Base-by-base conservation (phyloP, 768 basidiomycete species). In the Tylopilus sp. region DNA sequence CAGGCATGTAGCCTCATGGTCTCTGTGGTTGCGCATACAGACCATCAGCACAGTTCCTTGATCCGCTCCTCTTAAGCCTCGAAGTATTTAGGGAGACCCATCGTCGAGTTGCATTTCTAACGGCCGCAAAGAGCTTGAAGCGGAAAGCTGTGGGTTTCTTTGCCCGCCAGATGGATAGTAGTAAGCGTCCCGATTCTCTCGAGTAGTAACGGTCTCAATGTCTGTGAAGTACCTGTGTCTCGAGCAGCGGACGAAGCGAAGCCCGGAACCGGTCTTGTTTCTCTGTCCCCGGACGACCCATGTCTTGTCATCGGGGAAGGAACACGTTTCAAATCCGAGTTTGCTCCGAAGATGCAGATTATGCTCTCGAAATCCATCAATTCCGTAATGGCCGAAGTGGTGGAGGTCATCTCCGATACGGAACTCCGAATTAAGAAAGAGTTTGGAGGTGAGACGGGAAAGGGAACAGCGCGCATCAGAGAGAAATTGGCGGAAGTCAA, bases 71-170 rank as follows among this genome's bases (percentile, higher is more conserved):
- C 47, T 72, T 98, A 41, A 84, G 82, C 52, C 80, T 91, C 51
- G 89, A 97, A 69, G 92, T 92, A 19, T 83, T 89, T 69, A 83
- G 86, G 60, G 92, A 97, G 72, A 86, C 87, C 3, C 78, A 81
- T 11, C 80, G 96, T 38, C 80, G 83, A 63, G 89, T 96, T 19
- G 85, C 87, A 50, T 92, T 95, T 66, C 76, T 98, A 28, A 86
- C 88, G 9, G 96, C 96, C 25, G 93, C 91, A 3, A 87, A 86
- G 69, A 95, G 92, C 66, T 82, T 96, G 89, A 70, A 89, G 52
- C 74, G 90, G 45, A 80, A 78, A 58, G 80, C 84, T 54, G 77
- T 98, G 45, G 96, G 95, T 0, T 83, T 85, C 60, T 90, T 91
- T 63, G 84, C 87, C 8, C 75, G 83, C 24, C 71, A 92, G 38